Base-by-base conservation (phyloP, 805 yeast species). In the Yarrowia sp. region DNA sequence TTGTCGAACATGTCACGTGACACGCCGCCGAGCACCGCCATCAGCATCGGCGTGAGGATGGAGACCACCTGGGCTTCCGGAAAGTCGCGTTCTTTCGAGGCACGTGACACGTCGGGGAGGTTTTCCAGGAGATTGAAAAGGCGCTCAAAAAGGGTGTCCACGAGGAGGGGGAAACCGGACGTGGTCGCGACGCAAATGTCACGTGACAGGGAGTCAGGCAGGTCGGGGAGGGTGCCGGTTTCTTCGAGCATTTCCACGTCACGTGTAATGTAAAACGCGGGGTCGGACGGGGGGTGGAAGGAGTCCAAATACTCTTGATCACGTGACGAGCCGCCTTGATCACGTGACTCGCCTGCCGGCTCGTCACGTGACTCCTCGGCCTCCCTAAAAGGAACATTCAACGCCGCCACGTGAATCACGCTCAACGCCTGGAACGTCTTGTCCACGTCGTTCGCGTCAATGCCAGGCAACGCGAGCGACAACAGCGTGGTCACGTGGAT, bases 381-480 rank as follows among this genome's bases (percentile, higher is more conserved):
- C 73, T 89, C 91, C 38, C 81, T 80, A 70, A 92, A 82, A 1
- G 97, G 97, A 2, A 90, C 85, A 69, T 87, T 89, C 8, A 89
- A 81, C 0, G 92, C 88, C 32, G 89, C 84, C 0, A 91, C 82
- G 11, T 91, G 89, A 68, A 95, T 83, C 19, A 90, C 83, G 69
- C 87, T 85, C 49, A 93, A 78, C 0, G 97, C 84, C 65, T 86
- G 83, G 15, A 87, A 82, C 0, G 97, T 88, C 75, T 93, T 86
- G 14, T 82, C 82, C 61, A 92, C 82, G 77, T 95, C 99, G 75
- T 93, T 95, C 0, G 93, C 85, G 75, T 95, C 98, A 38, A 95
- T 87, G 40, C 95, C 97, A 0, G 92, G 90, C 8, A 92, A 76
- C 1, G 88, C 80, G 77, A 91, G 82, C 36, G 87, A 85, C 48